Percentiles rank a stretch among this genome's conserved stretches.
Conservation (phyloP, 164 flowering plant genomes). For the Amborella trichopoda region DNA sequence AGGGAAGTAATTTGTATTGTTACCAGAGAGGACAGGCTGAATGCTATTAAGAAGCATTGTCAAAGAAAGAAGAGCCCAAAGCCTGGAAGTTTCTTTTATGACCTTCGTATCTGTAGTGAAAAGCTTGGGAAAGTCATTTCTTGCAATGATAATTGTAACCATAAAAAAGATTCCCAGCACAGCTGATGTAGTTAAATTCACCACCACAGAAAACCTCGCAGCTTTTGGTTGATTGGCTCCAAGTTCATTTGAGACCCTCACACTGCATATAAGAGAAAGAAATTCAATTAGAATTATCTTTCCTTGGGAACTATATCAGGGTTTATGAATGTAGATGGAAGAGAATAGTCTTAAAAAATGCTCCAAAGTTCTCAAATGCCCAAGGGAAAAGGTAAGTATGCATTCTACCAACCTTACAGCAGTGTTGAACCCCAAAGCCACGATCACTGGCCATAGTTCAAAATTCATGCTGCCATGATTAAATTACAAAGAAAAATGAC, state of each 20-base stretch:
- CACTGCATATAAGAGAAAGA: slow-evolving; percentile 23
- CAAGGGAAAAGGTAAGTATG: not conserved
- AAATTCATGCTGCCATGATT: slow-evolving; percentile 4
- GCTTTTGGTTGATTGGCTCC: slow-evolving; percentile 62
- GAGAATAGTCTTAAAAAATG: not conserved
- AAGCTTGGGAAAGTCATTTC: slow-evolving; percentile 25
- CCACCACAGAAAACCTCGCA: slow-evolving; percentile 49
- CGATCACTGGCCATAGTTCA: slow-evolving; percentile 1
- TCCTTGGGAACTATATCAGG: not conserved
- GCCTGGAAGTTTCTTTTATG: slow-evolving; percentile 19
- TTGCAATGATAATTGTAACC: slow-evolving; percentile 16
- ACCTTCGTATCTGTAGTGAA: slow-evolving; percentile 34
- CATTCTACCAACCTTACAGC: slow-evolving; percentile 2
- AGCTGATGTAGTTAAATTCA: slow-evolving; percentile 29
- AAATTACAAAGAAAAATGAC: too few relatives aligned
- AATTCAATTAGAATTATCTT: not conserved
- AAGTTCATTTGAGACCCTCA: slow-evolving; percentile 64
- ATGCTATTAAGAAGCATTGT: slow-evolving; percentile 41
- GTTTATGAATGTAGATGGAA: not conserved
- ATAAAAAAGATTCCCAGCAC: slow-evolving; percentile 29
- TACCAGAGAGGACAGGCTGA: slow-evolving; percentile 62
- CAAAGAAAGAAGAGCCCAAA: slow-evolving; percentile 38
- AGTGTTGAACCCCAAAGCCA: slow-evolving; percentile 4
- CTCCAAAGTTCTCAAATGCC: not conserved
- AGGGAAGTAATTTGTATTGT: too few relatives aligned